Percentiles rank a stretch among this genome's conserved stretches.
Evolutionary conservation across 495 filamentous ascomycete species (phyloP).

Genomic region (Aspergillus haitiensis): DNA sequence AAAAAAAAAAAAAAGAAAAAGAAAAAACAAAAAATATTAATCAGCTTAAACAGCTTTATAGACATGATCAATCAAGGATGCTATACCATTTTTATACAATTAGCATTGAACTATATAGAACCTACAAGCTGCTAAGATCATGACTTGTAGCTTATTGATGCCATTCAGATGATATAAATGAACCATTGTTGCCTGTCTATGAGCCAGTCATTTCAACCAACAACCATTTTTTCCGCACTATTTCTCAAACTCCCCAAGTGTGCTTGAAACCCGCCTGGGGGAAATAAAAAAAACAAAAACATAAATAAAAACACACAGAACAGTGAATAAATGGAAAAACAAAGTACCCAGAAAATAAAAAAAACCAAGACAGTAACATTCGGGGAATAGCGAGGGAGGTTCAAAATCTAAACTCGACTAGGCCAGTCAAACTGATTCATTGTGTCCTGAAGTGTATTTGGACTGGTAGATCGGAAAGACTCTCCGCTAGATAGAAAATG

Average conservation of each 20-base stretch:
- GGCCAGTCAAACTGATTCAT: slow-evolving; percentile 24
- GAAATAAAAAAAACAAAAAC: slow-evolving; percentile 16
- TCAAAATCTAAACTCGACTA: slow-evolving; percentile 29
- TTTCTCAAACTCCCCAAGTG: slow-evolving; percentile 14
- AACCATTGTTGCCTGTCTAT: slow-evolving; percentile 25
- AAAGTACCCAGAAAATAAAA: slow-evolving; percentile 19
- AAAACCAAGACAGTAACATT: slow-evolving; percentile 10
- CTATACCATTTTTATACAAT: not conserved
- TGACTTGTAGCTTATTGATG: too few relatives aligned
- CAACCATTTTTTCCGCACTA: slow-evolving; percentile 10
- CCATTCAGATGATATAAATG: slow-evolving; percentile 15
- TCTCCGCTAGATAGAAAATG: slow-evolving; percentile 1
- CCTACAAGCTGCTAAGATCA: not conserved
- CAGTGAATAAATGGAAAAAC: slow-evolving; percentile 17
- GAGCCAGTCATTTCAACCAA: slow-evolving; percentile 25
- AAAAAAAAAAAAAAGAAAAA: too few relatives aligned
- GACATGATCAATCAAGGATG: too few relatives aligned
- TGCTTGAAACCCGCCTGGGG: slow-evolving; percentile 24
- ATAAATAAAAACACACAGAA: slow-evolving; percentile 20
- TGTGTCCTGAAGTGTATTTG: slow-evolving; percentile 7
- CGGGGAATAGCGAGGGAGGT: slow-evolving; percentile 18
- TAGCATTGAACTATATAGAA: not conserved
- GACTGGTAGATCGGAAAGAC: slow-evolving; percentile 9
- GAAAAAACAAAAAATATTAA: too few relatives aligned
- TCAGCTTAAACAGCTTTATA: too few relatives aligned